Conservation (phyloP, 495 filamentous ascomycete genomes). For the Hypoxylon lenormandii region DNA sequence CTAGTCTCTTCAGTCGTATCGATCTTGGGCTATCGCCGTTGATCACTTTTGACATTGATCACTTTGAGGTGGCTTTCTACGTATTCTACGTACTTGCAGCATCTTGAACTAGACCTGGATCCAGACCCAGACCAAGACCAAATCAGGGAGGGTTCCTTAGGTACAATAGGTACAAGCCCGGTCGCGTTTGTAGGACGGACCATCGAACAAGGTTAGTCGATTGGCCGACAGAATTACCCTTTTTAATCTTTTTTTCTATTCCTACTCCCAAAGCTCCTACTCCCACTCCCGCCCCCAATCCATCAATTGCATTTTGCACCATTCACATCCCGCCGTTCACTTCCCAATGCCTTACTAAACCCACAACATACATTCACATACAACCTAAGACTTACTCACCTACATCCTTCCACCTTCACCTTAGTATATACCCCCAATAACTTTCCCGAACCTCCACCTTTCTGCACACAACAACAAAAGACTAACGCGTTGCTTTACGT, state of each 20-base stretch:
- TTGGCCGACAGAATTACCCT: conserved; percentile 42
- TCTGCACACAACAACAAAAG: conserved; percentile 15
- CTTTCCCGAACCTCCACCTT: conserved; percentile 3
- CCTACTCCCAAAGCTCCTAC: conserved; percentile 22
- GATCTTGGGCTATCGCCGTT: not conserved
- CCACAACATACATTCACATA: conserved; percentile 4
- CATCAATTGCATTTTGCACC: not conserved
- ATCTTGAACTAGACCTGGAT: not conserved
- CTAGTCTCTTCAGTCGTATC: not conserved
- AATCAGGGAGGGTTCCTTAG: not conserved
- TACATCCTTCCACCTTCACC: not conserved
- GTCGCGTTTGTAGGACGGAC: conserved; percentile 41
- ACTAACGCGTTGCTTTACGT: conserved; percentile 31
- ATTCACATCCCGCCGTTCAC: no score
- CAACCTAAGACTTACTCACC: not conserved
- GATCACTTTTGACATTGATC: not conserved
- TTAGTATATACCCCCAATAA: conserved; percentile 1
- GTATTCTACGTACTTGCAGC: not conserved
- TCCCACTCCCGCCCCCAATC: conserved; percentile 24
- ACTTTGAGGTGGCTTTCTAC: not conserved
- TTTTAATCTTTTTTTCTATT: conserved; percentile 24
- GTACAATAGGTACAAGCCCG: conserved; percentile 13
- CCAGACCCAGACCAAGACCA: not conserved
- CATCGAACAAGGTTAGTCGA: conserved; percentile 21
- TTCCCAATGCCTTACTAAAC: conserved; percentile 1